A percentile compares a stretch with the other conserved stretches of the same genome.
These are phyloP conservation scores for Rasamsonia emersonii DNA, from an alignment of 2,329 filamentous ascomycete species.

Conservation along the genomic window DNA sequence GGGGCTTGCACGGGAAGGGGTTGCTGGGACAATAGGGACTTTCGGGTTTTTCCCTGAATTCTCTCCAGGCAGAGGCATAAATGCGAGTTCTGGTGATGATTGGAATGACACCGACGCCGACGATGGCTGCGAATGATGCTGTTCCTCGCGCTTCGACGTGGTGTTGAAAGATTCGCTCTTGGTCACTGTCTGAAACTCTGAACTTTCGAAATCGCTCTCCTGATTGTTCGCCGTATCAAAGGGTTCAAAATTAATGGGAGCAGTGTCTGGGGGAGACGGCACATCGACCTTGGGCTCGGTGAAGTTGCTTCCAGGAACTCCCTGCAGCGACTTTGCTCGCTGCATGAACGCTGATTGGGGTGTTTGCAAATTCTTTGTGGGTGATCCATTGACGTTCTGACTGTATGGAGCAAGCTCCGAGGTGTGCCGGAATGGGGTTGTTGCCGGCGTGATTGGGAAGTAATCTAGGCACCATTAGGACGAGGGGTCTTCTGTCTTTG, in stretches of 20 bases:
- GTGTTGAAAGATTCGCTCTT: constrained; percentile 32
- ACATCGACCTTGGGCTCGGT: constrained; percentile 35
- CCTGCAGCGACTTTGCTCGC: constrained; percentile 38
- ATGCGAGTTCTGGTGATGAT: constrained; percentile 46
- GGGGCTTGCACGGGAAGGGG: constrained; percentile 15
- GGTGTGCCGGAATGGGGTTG: constrained; percentile 47
- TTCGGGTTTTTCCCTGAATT: constrained; percentile 19
- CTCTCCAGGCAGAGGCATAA: constrained; percentile 25
- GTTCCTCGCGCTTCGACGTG: constrained; percentile 4
- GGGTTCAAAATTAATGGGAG: constrained; percentile 36
- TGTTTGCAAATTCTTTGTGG: constrained; percentile 29
- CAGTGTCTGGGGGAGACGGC: constrained; percentile 50
- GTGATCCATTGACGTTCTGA: constrained; percentile 31
- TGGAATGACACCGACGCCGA: constrained; percentile 44
- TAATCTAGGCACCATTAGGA: constrained; percentile 41
- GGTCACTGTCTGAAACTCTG: constrained; percentile 20
- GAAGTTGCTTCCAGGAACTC: constrained; percentile 29
- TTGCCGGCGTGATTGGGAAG: constrained; percentile 59
- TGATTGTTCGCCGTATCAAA: constrained; percentile 49
- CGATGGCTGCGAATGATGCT: constrained; percentile 15
- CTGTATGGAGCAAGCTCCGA: constrained; percentile 29
- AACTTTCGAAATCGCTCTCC: constrained; percentile 20
- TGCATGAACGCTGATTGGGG: constrained; percentile 34
- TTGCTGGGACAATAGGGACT: constrained; percentile 21
- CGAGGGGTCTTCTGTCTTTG: not conserved